phyloP scores from a whole-genome alignment of 306 rosid genomes.

The Styphnolobium japonicum region DNA sequence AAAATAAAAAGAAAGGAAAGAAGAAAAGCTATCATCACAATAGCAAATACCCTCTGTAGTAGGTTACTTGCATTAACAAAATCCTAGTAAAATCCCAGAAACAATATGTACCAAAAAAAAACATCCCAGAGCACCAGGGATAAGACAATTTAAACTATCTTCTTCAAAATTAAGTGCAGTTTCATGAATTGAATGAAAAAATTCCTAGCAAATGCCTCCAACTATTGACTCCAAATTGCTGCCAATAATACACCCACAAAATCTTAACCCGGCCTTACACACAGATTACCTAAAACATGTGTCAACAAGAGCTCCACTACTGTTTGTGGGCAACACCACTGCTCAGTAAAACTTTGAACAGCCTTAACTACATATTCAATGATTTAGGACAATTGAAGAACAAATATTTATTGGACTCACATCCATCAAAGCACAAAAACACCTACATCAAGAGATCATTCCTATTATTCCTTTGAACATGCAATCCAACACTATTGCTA shows the following conservation, averaged over 20 bases:
- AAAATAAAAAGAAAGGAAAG: not conserved
- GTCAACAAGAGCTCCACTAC: not conserved
- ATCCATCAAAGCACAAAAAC: no score
- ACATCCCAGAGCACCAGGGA: not conserved
- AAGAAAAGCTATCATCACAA: not conserved
- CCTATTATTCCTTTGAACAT: not conserved
- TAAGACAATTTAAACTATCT: not conserved
- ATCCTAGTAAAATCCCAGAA: not conserved
- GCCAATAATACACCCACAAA: not conserved
- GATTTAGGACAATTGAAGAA: not conserved
- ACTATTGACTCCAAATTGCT: no score
- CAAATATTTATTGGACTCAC: not conserved
- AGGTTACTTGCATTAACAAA: not conserved
- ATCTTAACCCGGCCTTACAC: not conserved
- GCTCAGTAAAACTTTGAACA: not conserved
- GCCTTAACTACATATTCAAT: not conserved
- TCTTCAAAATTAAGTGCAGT: not conserved
- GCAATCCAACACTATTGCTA: not conserved
- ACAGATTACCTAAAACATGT: not conserved
- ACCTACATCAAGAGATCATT: not conserved
- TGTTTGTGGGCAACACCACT: not conserved
- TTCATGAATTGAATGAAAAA: no score
- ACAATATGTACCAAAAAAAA: no score
- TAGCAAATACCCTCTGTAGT: not conserved
- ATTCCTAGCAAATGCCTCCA: not conserved